Evolutionary conservation across 352 stramenopile species (phyloP).

Genomic region (Phytopythium oedochilum): DNA sequence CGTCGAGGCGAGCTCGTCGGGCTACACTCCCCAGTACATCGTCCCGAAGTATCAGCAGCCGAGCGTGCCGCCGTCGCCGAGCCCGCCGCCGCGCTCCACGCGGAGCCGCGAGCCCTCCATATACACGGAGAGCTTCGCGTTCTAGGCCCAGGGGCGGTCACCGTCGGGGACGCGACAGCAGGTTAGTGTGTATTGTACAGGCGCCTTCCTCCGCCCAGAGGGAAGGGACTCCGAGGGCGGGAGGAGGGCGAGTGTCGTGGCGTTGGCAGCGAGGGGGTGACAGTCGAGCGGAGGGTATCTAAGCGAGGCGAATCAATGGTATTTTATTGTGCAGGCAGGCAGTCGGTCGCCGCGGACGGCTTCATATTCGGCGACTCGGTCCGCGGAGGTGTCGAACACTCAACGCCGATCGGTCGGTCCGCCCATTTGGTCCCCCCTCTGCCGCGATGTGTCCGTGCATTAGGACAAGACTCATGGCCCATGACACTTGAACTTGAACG

Average conservation of each 20-base stretch:
- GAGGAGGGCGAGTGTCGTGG: not conserved
- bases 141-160: slow-evolving; percentile 15
- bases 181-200: not conserved
- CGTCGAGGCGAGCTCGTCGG: slow-evolving; percentile 20
- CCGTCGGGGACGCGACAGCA: not conserved
- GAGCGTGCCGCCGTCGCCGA: not conserved
- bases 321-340: slow-evolving; percentile 5
- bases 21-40: slow-evolving; percentile 21
- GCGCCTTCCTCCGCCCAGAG: not conserved
- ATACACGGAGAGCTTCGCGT: slow-evolving; percentile 54
- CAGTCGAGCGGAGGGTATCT: not conserved
- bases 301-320: not conserved
- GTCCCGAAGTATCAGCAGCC: slow-evolving; percentile 23
- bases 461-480: too few relatives aligned
- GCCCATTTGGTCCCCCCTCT: not conserved
- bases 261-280: too few relatives aligned
- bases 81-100: not conserved
- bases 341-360: too few relatives aligned
- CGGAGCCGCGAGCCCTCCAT: slow-evolving; percentile 35
- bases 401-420: too few relatives aligned
- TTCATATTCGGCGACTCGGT: too few relatives aligned
- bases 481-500: too few relatives aligned
- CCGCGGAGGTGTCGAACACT: too few relatives aligned
- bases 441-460: too few relatives aligned
- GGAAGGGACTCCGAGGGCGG: too few relatives aligned